Percentiles rank a stretch among this genome's conserved stretches.
Conservation (phyloP, 108 stramenopile genomes). For the Skeletonema costatum region DNA sequence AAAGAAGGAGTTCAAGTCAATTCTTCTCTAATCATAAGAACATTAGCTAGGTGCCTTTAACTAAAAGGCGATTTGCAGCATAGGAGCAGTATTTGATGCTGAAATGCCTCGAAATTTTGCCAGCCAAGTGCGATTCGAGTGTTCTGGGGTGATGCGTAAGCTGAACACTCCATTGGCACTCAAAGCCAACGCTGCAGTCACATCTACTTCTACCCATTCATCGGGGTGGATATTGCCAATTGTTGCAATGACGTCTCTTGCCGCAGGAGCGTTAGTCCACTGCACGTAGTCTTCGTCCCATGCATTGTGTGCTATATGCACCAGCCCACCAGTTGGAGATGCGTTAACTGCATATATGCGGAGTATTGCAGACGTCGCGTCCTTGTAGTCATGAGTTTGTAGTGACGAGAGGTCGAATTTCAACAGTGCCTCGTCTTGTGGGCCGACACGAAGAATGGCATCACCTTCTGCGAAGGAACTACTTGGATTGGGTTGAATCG, state of each 20-base stretch:
- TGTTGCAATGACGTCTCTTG: slow-evolving; percentile 1
- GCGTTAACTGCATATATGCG: slow-evolving; percentile 30
- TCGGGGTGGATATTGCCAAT: slow-evolving; percentile 19
- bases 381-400: slow-evolving; percentile 8
- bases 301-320: slow-evolving; percentile 13
- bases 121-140: slow-evolving; percentile 10
- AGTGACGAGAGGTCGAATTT: slow-evolving; percentile 28
- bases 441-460: slow-evolving; percentile 5
- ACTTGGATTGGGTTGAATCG: slow-evolving; percentile 12
- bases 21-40: no score
- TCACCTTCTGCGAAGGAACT: background rate
- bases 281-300: slow-evolving; percentile 21
- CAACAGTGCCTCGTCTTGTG: slow-evolving; percentile 11
- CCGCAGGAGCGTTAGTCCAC: slow-evolving; percentile 25
- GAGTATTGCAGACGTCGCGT: slow-evolving; percentile 13
- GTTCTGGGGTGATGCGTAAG: slow-evolving; percentile 21
- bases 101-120: slow-evolving; percentile 25
- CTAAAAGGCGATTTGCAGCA: slow-evolving; percentile 30
- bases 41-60: background rate
- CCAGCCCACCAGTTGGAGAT: slow-evolving; percentile 29
- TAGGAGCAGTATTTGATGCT: slow-evolving; percentile 1
- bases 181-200: slow-evolving; percentile 15
- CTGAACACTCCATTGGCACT: slow-evolving; percentile 8
- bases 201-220: slow-evolving; percentile 37
- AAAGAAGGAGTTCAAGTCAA: no score